Evolutionary conservation across 495 filamentous ascomycete species (phyloP).

Genomic region (Lophium mytilinum): DNA sequence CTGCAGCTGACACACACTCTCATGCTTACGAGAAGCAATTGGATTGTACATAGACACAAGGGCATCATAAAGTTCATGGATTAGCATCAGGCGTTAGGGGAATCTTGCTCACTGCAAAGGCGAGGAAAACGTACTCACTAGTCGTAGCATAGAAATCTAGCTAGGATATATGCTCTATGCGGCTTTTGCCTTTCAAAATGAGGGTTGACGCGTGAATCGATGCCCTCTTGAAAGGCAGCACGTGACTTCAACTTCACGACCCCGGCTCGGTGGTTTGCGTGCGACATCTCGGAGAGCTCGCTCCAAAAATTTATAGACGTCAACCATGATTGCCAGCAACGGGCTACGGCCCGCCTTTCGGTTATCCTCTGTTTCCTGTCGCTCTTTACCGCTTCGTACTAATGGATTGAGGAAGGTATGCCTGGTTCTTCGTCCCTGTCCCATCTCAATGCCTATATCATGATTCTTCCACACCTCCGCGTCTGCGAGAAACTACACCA

Average conservation of each 20-base stretch:
- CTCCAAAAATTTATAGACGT: conserved; percentile 8
- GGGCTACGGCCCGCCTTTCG: conserved; percentile 18
- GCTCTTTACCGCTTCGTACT: not conserved
- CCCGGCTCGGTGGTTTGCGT: too few relatives aligned
- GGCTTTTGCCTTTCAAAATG: too few relatives aligned
- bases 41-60: conserved; percentile 1
- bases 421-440: not conserved
- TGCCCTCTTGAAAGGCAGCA: too few relatives aligned
- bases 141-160: not conserved
- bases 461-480: not conserved
- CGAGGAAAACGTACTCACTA: not conserved
- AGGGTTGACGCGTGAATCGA: too few relatives aligned
- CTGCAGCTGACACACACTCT: not conserved
- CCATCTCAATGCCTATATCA: not conserved
- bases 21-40: not conserved
- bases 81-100: not conserved
- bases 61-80: not conserved
- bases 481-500: not conserved
- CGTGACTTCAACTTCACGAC: too few relatives aligned
- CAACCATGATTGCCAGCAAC: conserved; percentile 22
- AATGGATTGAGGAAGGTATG: conserved; percentile 17
- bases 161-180: too few relatives aligned
- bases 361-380: not conserved
- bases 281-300: not conserved
- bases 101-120: not conserved